Percentiles rank a stretch among this genome's conserved stretches.
Conservation (phyloP, 495 filamentous ascomycete genomes). For the Talaromyces ruber region DNA sequence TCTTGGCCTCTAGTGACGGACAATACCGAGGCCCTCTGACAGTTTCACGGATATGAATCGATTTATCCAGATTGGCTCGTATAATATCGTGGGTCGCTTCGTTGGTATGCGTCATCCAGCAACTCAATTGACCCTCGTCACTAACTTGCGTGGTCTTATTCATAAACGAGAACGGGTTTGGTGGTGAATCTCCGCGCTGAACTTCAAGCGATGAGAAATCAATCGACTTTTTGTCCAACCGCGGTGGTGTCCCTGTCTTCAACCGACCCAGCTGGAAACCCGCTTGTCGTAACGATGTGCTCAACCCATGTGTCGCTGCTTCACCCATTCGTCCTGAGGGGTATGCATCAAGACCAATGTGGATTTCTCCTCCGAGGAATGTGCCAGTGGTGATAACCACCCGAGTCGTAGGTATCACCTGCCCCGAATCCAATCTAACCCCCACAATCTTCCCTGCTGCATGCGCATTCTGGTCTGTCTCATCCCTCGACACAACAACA, state of each 20-base stretch:
- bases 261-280: constrained; percentile 86
- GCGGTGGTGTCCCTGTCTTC: constrained; percentile 93
- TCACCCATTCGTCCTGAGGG: constrained; percentile 92
- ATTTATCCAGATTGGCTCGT: constrained; percentile 78
- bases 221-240: constrained; percentile 76
- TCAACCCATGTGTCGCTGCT: constrained; percentile 86
- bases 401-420: constrained; percentile 68
- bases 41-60: constrained; percentile 91
- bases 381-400: constrained; percentile 96
- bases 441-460: constrained; percentile 72
- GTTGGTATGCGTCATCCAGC: constrained; percentile 82
- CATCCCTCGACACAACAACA: constrained; percentile 59
- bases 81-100: constrained; percentile 74
- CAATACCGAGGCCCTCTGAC: constrained; percentile 93
- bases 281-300: constrained; percentile 80
- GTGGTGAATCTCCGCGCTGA: constrained; percentile 78
- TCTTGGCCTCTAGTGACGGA: constrained; percentile 89
- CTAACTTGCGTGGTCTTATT: constrained; percentile 67
- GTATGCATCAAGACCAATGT: constrained; percentile 77
- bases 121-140: constrained; percentile 63
- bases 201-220: constrained; percentile 62
- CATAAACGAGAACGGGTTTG: constrained; percentile 85
- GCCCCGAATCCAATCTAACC: constrained; percentile 80
- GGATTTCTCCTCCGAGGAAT: constrained; percentile 93
- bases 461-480: constrained; percentile 33